Evolutionary conservation across 345 rosid species (phyloP).

Genomic region (Crucihimalaya himalaica): DNA sequence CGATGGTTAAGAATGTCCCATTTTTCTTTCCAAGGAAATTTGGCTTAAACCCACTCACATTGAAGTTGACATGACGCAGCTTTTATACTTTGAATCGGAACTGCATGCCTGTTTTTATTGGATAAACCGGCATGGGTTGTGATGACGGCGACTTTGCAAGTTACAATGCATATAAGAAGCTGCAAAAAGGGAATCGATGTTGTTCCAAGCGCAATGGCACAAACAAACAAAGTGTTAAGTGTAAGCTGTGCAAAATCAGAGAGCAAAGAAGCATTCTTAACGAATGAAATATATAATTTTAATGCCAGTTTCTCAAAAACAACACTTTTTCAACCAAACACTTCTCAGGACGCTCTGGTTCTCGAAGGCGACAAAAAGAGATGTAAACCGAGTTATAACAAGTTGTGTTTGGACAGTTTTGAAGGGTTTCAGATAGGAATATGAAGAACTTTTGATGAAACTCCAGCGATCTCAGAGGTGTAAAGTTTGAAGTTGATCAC

Average conservation of each 20-base stretch:
- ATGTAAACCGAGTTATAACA: background rate
- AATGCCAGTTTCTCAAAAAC: conserved; percentile 29
- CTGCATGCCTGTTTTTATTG: background rate
- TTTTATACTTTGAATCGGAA: background rate
- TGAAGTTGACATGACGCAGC: background rate
- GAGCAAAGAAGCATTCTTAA: conserved; percentile 16
- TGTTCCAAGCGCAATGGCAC: background rate
- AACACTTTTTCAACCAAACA: conserved; percentile 33
- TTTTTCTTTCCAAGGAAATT: background rate
- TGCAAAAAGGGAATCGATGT: background rate
- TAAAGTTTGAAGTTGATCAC: conserved; percentile 29
- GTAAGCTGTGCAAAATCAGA: background rate
- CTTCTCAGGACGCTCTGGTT: conserved; percentile 16
- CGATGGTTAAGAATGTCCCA: background rate
- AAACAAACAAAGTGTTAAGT: background rate
- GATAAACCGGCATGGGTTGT: background rate
- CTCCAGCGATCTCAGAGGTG: conserved; percentile 4
- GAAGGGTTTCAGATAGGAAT: conserved; percentile 7
- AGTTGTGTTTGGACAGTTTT: conserved; percentile 22
- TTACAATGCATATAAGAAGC: background rate
- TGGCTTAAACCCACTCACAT: background rate
- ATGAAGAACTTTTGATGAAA: conserved; percentile 12
- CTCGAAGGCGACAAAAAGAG: background rate
- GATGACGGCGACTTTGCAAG: background rate
- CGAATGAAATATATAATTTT: conserved; percentile 1